Base-by-base conservation (phyloP, 1,284 basidiomycete species). In the Sutorius eximius region DNA sequence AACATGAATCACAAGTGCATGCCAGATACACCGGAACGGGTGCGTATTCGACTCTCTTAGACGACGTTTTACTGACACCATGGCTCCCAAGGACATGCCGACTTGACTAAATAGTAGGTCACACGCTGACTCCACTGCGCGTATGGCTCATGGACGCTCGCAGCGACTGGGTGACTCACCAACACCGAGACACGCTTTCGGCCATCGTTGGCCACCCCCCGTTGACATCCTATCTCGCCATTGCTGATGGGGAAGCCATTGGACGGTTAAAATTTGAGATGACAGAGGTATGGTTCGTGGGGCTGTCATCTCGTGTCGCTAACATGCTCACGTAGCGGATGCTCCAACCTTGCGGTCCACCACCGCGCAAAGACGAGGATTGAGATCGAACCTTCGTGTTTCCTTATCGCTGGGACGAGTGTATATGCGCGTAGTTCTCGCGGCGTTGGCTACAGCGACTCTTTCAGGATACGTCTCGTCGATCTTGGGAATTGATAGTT, bases 311-410 rank as follows among this genome's bases (percentile, higher is more conserved):
- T 27, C 7, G 22, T 46, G 16, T 46, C 34, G 55, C 55, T 60
- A 20, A 59, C 41, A 20, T 10, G 29, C 8, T 43, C 49, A 51
- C 46, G 20, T 66, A 98, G 95, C 85, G 89, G 58, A 98, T 98
- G 95, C 79, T 99, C 41, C 95, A 98, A 71, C 96, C 96, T n/a
- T 98, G 94, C 67, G 96, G 95, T 0, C 93, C 93, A 40, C 95
- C 96, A 22, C 96, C 95, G 3, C 83, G 84, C 45, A 96, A 95
- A 74, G 92, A 95, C 60, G 95, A 98, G 56, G 90, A 93, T 52
- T 77, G 52, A 60, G 45, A 32, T 13, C 32, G 18, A 3, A n/a
- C 12, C 29, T 5, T 18, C 33, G 16, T 6, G 4, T 5, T 36
- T 29, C 12, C 30, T 24, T 12, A 27, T 47, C 15, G 24, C 24